Percentiles rank a stretch among this genome's conserved stretches.
Conservation (phyloP, 768 basidiomycete species). For the Russula earlei region DNA sequence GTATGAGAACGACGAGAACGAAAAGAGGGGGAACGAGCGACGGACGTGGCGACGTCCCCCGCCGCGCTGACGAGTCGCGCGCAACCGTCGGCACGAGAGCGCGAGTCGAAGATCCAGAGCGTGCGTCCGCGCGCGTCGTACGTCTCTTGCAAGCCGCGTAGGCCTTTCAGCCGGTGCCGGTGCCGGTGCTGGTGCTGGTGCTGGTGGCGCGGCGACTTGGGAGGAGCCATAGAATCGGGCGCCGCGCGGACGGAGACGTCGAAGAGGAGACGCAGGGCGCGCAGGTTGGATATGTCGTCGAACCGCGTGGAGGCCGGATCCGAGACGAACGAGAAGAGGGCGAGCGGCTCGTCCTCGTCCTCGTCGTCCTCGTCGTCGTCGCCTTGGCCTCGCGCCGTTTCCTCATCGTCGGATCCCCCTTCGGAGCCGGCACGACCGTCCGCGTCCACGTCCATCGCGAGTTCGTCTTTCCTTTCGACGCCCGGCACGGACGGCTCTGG, state of each 20-base stretch:
- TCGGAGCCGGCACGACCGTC: too few relatives aligned
- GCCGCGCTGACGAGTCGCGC: slow-evolving; percentile 54
- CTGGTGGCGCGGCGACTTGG: slow-evolving; percentile 29
- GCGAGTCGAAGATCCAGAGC: slow-evolving; percentile 67
- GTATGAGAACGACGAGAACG: neutral
- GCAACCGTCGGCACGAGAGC: slow-evolving; percentile 57
- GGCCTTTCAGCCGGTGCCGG: slow-evolving; percentile 51
- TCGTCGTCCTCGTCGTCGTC: slow-evolving; percentile 21
- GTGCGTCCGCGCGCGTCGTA: slow-evolving; percentile 46
- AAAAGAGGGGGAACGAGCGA: slow-evolving; percentile 11
- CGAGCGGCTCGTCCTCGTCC: slow-evolving; percentile 23
- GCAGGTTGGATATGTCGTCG: slow-evolving; percentile 50
- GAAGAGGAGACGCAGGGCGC: slow-evolving; percentile 58
- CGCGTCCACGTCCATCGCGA: neutral
- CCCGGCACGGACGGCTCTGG: too few relatives aligned
- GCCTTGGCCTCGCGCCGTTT: slow-evolving; percentile 17
- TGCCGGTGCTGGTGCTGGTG: slow-evolving; percentile 39
- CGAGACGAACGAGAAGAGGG: slow-evolving; percentile 47
- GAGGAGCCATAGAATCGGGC: slow-evolving; percentile 27
- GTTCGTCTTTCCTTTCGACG: too few relatives aligned
- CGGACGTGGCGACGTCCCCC: slow-evolving; percentile 59
- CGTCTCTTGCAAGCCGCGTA: slow-evolving; percentile 60
- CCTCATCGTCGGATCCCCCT: slow-evolving; percentile 6
- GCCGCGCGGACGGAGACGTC: slow-evolving; percentile 56
- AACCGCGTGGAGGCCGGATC: slow-evolving; percentile 38